Conservation (phyloP, 805 yeast species). For the Kodamaea kaohsiungensis region DNA sequence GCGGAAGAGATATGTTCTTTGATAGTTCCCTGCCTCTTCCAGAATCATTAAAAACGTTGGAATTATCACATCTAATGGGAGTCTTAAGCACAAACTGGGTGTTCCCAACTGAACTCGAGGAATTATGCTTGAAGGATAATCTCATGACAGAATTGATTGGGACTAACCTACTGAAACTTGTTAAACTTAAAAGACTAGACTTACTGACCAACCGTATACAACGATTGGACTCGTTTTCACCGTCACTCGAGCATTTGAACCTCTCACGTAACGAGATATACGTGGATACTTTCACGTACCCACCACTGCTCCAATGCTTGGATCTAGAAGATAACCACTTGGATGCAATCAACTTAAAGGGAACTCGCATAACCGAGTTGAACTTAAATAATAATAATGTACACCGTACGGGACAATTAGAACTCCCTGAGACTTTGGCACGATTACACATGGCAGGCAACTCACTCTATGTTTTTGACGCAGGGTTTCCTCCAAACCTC, state of each 20-base stretch:
- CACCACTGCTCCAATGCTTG: background rate
- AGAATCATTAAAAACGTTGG: background rate
- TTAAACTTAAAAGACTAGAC: background rate
- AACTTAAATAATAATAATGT: background rate
- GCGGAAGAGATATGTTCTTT: background rate
- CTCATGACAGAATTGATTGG: background rate
- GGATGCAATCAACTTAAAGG: background rate
- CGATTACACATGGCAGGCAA: constrained; percentile 1
- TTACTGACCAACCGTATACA: background rate
- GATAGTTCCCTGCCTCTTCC: background rate
- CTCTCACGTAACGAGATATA: background rate
- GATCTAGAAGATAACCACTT: constrained; percentile 1
- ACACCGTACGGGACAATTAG: background rate
- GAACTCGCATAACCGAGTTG: background rate
- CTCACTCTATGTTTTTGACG: background rate
- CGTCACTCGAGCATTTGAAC: background rate
- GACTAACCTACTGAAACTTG: background rate
- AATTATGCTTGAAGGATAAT: background rate
- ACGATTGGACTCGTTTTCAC: background rate
- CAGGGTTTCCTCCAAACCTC: background rate
- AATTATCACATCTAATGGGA: background rate
- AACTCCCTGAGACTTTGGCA: background rate
- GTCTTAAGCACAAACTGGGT: background rate
- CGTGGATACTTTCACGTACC: background rate
- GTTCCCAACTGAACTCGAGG: background rate